Percentiles rank a stretch among this genome's conserved stretches.
Evolutionary conservation across 2,329 filamentous ascomycete species (phyloP).

Genomic region (Colletotrichum tropicicola): DNA sequence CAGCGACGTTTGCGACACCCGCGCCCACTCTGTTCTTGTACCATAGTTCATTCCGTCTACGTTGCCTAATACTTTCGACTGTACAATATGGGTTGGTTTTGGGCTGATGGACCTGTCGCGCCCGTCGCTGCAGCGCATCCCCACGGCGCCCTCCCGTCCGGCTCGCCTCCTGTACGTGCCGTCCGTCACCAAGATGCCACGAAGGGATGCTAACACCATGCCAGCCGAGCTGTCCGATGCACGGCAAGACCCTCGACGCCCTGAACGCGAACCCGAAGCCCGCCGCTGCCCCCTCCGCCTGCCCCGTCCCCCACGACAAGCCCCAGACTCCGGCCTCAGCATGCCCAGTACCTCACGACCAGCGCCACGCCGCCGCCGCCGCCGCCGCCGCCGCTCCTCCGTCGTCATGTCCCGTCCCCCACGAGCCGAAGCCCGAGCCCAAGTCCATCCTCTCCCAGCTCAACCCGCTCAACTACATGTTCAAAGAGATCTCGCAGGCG

Average conservation of each 20-base stretch:
- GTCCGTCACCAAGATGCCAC: neutral
- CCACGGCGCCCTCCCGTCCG: slow-evolving; percentile 31
- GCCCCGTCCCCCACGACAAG: slow-evolving; percentile 39
- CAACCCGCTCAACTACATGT: slow-evolving; percentile 94
- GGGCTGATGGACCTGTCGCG: slow-evolving; percentile 60
- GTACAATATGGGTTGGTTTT: slow-evolving; percentile 69
- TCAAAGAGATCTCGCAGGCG: slow-evolving; percentile 82
- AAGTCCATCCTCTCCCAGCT: slow-evolving; percentile 63
- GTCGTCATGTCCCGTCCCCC: slow-evolving; percentile 57
- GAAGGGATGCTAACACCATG: slow-evolving; percentile 33
- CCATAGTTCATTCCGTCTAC: neutral
- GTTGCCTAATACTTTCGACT: neutral
- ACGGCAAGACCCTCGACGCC: slow-evolving; percentile 60
- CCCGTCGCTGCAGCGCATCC: slow-evolving; percentile 32
- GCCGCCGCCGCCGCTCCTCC: slow-evolving; percentile 38
- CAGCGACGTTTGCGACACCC: neutral
- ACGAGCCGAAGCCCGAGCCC: slow-evolving; percentile 43
- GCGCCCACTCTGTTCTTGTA: neutral
- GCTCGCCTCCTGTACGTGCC: slow-evolving; percentile 50
- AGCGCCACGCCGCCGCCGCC: slow-evolving; percentile 32
- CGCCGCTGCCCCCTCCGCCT: slow-evolving; percentile 37
- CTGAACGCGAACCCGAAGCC: slow-evolving; percentile 45
- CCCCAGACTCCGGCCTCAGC: slow-evolving; percentile 35
- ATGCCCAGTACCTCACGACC: slow-evolving; percentile 41
- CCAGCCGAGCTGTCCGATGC: slow-evolving; percentile 66